phyloP scores from a whole-genome alignment of 179 eudicot genomes.

The Heliamphora ciliata region DNA sequence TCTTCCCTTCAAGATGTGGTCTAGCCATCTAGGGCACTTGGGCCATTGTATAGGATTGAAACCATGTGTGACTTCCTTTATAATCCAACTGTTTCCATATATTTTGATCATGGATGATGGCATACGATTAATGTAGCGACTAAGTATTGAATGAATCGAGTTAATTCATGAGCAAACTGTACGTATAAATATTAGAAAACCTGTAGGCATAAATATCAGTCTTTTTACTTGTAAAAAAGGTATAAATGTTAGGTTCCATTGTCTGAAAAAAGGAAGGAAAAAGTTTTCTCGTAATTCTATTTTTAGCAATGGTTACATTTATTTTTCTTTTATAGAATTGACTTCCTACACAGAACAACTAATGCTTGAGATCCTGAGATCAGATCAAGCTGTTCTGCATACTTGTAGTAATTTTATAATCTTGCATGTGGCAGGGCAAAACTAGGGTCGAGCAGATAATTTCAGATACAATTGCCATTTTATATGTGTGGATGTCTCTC shows the following conservation, averaged over 20 bases:
- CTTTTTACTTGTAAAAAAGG: neutral
- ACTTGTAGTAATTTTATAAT: slow-evolving; percentile 18
- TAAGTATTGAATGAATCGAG: no score
- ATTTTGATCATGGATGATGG: neutral
- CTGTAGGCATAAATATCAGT: neutral
- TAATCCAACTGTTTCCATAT: neutral
- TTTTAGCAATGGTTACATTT: neutral
- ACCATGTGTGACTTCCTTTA: neutral
- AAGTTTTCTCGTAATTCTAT: neutral
- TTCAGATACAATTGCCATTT: slow-evolving; percentile 76
- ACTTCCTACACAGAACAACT: neutral
- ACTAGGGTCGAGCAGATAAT: slow-evolving; percentile 79
- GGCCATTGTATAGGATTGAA: slow-evolving; percentile 2
- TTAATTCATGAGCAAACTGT: no score
- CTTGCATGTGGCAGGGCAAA: slow-evolving; percentile 70
- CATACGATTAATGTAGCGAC: neutral
- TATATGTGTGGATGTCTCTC: slow-evolving; percentile 80
- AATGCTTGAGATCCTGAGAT: neutral
- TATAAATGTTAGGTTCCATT: neutral
- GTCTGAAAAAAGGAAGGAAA: neutral
- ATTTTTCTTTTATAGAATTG: neutral
- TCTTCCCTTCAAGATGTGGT: neutral
- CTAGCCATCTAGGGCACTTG: neutral
- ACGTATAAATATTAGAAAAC: no score
- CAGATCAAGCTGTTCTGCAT: neutral